These are phyloP conservation scores for Malassezia restricta DNA, from an alignment of 1,284 basidiomycete genomes.

Conservation along the genomic window DNA sequence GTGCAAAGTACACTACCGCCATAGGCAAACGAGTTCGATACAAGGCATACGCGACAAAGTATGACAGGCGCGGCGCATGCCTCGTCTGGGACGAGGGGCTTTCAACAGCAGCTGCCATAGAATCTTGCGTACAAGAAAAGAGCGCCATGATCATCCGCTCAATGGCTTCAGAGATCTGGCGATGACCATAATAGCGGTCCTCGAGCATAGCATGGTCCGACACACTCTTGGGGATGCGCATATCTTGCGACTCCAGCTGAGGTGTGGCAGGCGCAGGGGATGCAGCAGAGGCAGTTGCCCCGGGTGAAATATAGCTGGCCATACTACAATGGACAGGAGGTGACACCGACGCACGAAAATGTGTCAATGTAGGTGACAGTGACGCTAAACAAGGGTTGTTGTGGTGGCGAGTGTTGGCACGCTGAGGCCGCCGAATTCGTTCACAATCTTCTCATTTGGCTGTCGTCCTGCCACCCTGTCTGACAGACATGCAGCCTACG, in stretches of 20 bases:
- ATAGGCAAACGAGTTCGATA: conserved; percentile 43
- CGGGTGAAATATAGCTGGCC: background rate
- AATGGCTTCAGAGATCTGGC: conserved; percentile 3
- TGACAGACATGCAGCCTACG: background rate
- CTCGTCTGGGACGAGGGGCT: background rate
- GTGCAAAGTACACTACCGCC: conserved; percentile 39
- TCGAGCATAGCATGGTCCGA: background rate
- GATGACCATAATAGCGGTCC: conserved; percentile 12
- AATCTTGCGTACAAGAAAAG: conserved; percentile 11
- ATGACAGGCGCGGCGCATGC: conserved; percentile 33
- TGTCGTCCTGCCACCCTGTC: background rate
- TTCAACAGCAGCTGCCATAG: conserved; percentile 7
- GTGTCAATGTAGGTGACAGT: background rate
- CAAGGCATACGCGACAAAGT: conserved; percentile 46
- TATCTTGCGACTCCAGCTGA: conserved; percentile 1
- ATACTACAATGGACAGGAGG: background rate
- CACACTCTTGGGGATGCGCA: conserved; percentile 4
- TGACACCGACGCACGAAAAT: background rate
- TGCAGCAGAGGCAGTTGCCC: background rate
- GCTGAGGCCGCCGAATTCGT: background rate
- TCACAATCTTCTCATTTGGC: background rate
- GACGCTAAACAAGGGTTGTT: background rate
- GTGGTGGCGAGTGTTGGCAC: background rate
- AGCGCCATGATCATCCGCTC: conserved; percentile 12
- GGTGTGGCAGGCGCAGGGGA: conserved; percentile 6